Evolutionary conservation across 495 filamentous ascomycete species (phyloP).

Genomic region (Stereocaulon alpinum): DNA sequence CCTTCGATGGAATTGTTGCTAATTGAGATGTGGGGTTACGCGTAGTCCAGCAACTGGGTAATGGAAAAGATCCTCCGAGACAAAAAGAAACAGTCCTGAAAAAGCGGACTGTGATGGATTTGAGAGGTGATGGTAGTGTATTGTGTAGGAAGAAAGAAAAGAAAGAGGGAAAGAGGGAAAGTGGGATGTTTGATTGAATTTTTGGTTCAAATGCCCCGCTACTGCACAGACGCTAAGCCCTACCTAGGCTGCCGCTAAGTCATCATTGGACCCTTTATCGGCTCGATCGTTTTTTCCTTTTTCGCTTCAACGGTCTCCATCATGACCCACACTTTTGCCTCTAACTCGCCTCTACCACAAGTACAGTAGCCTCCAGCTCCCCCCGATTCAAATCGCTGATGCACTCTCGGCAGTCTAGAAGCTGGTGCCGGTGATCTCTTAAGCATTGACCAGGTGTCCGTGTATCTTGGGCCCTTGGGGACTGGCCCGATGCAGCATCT

Average conservation of each 20-base stretch:
- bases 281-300: neutral
- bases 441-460: neutral
- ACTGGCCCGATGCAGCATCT: neutral
- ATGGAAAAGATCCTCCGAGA: neutral
- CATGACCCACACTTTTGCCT: no score
- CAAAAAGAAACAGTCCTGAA: neutral
- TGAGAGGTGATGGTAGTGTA: constrained; percentile 4
- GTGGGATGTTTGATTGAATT: constrained; percentile 21
- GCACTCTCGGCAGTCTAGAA: neutral
- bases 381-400: neutral
- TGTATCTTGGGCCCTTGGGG: neutral
- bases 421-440: neutral
- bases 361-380: neutral
- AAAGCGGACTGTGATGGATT: neutral
- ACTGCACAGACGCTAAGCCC: constrained; percentile 13
- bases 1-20: constrained; percentile 11
- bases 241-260: neutral
- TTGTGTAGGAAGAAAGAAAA: neutral
- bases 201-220: constrained; percentile 12
- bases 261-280: neutral
- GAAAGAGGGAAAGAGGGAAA: constrained; percentile 18
- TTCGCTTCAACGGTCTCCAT: neutral
- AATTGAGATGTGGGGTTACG: constrained; percentile 10
- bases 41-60: neutral
- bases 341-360: no score